Conservation (phyloP, 306 rosid species). For the Trifolium pratense region DNA sequence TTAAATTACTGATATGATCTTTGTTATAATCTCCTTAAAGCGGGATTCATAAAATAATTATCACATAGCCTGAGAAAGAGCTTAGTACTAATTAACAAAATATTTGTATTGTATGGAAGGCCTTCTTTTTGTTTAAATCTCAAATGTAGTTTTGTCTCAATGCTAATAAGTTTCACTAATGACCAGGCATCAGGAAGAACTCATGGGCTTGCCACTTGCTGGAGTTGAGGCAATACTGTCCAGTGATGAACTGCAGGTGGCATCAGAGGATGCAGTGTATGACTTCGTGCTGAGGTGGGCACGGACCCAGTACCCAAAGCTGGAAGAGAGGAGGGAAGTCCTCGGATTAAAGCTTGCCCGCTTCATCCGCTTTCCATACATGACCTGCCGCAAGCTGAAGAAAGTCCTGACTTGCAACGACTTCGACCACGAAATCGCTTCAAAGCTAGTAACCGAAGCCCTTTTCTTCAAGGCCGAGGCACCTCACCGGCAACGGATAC, state of each 20-base stretch:
- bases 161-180: slow-evolving; percentile 25
- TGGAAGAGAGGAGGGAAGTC: slow-evolving; percentile 81
- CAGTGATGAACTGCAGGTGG: slow-evolving; percentile 87
- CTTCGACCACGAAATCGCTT: slow-evolving; percentile 75
- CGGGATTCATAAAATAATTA: neutral
- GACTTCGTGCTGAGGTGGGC: slow-evolving; percentile 94
- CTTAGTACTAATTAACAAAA: neutral
- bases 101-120: neutral
- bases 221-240: slow-evolving; percentile 84
- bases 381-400: slow-evolving; percentile 91
- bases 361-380: slow-evolving; percentile 80
- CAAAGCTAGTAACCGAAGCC: slow-evolving; percentile 88
- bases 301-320: slow-evolving; percentile 63
- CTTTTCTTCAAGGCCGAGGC: slow-evolving; percentile 94
- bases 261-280: slow-evolving; percentile 96
- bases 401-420: slow-evolving; percentile 83
- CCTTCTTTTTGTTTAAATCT: slow-evolving; percentile 1
- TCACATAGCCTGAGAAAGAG: neutral
- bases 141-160: slow-evolving; percentile 33
- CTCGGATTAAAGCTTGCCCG: slow-evolving; percentile 70
- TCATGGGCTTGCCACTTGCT: slow-evolving; percentile 78
- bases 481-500: slow-evolving; percentile 79
- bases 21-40: neutral
- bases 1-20: neutral
- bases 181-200: slow-evolving; percentile 83